Evolutionary conservation across 768 basidiomycete genomes (phyloP).

Genomic region (Boletellus emodensis): DNA sequence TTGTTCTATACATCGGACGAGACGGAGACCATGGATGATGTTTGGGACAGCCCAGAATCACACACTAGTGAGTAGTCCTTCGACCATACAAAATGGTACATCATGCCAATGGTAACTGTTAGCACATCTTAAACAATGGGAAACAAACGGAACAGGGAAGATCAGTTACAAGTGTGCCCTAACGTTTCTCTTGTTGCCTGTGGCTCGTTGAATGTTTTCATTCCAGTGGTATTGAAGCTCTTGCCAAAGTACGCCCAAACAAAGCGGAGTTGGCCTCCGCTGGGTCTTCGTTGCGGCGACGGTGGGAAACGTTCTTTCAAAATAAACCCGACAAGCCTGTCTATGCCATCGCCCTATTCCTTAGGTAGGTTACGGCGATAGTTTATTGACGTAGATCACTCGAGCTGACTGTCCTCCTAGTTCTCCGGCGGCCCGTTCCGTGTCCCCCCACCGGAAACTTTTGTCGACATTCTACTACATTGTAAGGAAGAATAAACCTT

Average conservation of each 20-base stretch:
- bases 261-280: conserved; percentile 16
- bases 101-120: not conserved
- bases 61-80: not conserved
- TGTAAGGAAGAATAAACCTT: conserved; percentile 17
- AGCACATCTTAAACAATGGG: conserved; percentile 33
- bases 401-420: not conserved
- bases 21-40: not conserved
- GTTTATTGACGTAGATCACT: not conserved
- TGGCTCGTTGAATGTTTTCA: not conserved
- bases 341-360: conserved; percentile 32
- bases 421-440: conserved; percentile 19
- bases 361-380: conserved; percentile 31
- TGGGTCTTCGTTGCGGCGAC: conserved; percentile 17
- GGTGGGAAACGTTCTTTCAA: conserved; percentile 20
- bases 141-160: conserved; percentile 38
- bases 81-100: not conserved
- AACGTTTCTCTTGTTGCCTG: not conserved
- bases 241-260: conserved; percentile 24
- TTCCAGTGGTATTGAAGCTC: conserved; percentile 15
- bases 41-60: not conserved
- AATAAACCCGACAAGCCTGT: conserved; percentile 29
- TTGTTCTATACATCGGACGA: not conserved
- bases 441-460: conserved; percentile 24
- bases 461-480: conserved; percentile 30
- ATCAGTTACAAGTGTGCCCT: conserved; percentile 50